Evolutionary conservation across 768 basidiomycete species (phyloP), one percentile per base, ranked within the genome.

Genomic region (Lyophyllum semitale): DNA sequence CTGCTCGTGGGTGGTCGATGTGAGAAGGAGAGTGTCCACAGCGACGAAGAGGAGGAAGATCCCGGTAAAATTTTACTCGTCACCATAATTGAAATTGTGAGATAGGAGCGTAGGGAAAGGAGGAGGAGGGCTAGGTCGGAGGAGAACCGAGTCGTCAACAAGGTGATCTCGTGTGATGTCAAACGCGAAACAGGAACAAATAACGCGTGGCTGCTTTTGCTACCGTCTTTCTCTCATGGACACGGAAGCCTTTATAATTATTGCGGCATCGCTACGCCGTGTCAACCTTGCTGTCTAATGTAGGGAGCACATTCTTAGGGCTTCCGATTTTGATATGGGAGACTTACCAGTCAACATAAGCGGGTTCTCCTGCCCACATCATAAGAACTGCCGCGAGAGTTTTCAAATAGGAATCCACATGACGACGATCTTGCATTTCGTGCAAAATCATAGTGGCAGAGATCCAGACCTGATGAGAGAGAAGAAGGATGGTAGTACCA

Each of bases 381-480:
- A 47, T 32, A 45, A 12, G 27, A 48, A 40, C 30, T 32, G 2
- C 27, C 15, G 48, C 26, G 45, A n/a, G n/a, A 22, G 32, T 26
- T 35, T 38, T n/a, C 15, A n/a, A 8, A 15, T 37, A 9, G n/a
- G 9, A n/a, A 38, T 38, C 37, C 37, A 38, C 37, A 38, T n/a
- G 37, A 38, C 2, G 37, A 38, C 37, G 37, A n/a, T 38, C 37
- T 38, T 42, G 41, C 8, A 42, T n/a, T n/a, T n/a, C 44, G 26
- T 45, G 41, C 23, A 42, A 23, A 22, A 23, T n/a, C 8, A 50
- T 18, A 22, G 27, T 51, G 43, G n/a, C 17, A 55, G 11, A 49
- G 33, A 51, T 38, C 50, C 51, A 43, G 26, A 52, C 40, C 48
- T 20, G 58, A 44, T 25, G 48, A 23, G 20, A 38, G 40, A 41